Base-by-base conservation (phyloP, 1,284 basidiomycete genomes). In the Irpex sp. region DNA sequence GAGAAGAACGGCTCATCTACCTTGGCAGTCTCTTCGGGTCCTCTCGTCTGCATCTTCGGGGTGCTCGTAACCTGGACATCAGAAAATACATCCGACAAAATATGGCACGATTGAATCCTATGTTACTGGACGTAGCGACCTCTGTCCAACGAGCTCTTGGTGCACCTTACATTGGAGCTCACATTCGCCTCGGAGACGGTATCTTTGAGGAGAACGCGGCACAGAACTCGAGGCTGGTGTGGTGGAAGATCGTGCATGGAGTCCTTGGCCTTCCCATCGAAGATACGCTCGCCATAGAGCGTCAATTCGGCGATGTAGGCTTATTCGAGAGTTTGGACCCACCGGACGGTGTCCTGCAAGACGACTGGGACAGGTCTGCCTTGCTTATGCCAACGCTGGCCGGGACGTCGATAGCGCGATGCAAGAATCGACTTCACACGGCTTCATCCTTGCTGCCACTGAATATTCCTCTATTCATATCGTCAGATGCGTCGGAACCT, bases 11-110 rank as follows among this genome's bases (percentile, higher is more conserved):
- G 0, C 78, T 90, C 21, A 68, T 92, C 17, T 83, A 86, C 64
- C 69, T 91, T 9, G 89, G 89, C 5, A 85, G 87, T 0, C 79
- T 91, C 2, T 90, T 90, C 72, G 89, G 88, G 3, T 85, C 87
- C 1, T 85, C 85, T 1, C 82, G 90, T 5, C 75, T 92, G 4
- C 79, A 81, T 43, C 78, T 92, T 1, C 77, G 72, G 9, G 70
- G 75, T 15, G 60, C 68, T 9, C 67, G 68, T 4, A 80, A 85
- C 66, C 65, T 77, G 57, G 68, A 65, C 4, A 61, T 83, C 33
- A 83, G 85, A 7, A 71, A 73, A 15, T 68, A 73, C 19, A 76
- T 88, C 55, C 81, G 87, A 17, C 73, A 75, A 63, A 71, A 69
- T 21, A 89, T 90, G 87, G 72, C 76, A 5, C 81, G 86, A 67